Evolutionary conservation across 1,284 basidiomycete genomes (phyloP).

Genomic region (Heterobasidion occidentale): DNA sequence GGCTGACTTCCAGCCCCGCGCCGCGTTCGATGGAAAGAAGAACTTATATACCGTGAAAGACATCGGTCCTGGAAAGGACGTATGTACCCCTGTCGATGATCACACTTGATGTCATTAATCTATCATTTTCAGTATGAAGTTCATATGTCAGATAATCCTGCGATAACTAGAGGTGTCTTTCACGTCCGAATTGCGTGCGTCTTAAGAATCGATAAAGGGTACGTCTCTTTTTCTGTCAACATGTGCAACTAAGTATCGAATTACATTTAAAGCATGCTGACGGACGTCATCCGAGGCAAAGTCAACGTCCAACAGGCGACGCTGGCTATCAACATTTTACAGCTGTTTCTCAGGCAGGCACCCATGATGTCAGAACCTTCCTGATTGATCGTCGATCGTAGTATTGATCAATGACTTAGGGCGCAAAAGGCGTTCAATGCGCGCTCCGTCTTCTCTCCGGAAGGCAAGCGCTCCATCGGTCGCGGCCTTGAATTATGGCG

Average conservation of each 20-base stretch:
- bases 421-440: background rate
- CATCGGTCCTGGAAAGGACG: background rate
- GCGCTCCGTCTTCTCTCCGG: background rate
- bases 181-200: background rate
- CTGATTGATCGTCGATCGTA: background rate
- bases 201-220: background rate
- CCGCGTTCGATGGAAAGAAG: background rate
- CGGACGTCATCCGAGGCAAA: background rate
- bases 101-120: background rate
- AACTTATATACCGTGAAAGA: background rate
- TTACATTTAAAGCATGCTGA: background rate
- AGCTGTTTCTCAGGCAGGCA: background rate
- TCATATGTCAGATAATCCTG: background rate
- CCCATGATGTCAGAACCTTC: background rate
- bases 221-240: background rate
- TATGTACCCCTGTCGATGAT: background rate
- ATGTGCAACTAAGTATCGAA: too few species aligned
- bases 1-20: background rate
- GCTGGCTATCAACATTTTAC: background rate
- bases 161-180: background rate
- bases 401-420: background rate
- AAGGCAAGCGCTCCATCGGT: background rate
- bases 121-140: background rate
- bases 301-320: background rate
- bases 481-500: background rate